Evolutionary conservation across 148 eudicot species (phyloP), one percentile per base, ranked within the genome.

Genomic region (Camellia granthamiana): DNA sequence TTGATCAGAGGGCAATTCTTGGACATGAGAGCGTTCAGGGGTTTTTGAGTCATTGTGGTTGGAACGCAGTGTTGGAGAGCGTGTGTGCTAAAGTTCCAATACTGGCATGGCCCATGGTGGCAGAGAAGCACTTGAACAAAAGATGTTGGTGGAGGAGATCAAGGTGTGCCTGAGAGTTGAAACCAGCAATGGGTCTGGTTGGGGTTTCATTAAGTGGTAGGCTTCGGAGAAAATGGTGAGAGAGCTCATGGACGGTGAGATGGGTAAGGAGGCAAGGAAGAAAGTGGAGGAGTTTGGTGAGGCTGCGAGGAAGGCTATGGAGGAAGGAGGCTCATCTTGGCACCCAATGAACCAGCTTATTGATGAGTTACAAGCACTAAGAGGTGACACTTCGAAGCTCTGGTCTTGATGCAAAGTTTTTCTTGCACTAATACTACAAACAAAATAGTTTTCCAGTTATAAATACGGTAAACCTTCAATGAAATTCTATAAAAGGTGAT

Each of bases 51-150:
- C 98, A 94, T 46, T 92, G 97, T 51, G 97, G 98, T 0, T 90
- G 98, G 98, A 94, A 92, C 85, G 92, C 98, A 11, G 85, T 84
- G 3, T 13, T 84, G 21, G 98, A 94, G 78, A 90, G 94, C 74
- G 91, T 30, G 38, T 30, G 38, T 0, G 38, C 1, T 1, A 30
- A 30, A 30, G 38, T 1, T 30, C 38, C 38, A 30, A 30, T 30
- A 30, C 38, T 30, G 38, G 38, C 38, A 30, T 30, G 38, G 38
- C 38, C 38, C 38, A 30, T 30, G 38, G 38, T 30, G 38, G 38
- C 38, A 30, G 38, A 30, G 38, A 30, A 30, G 38, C 38, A 30
- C 38, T 30, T 30, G 38, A 30, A 30, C 1, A 1, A 30, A 30
- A 30, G 38, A 30, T 30, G 38, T 30, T 30, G 38, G 0, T 30